Conservation (phyloP, 1,284 basidiomycete species). For the Farysia itapuensis region DNA sequence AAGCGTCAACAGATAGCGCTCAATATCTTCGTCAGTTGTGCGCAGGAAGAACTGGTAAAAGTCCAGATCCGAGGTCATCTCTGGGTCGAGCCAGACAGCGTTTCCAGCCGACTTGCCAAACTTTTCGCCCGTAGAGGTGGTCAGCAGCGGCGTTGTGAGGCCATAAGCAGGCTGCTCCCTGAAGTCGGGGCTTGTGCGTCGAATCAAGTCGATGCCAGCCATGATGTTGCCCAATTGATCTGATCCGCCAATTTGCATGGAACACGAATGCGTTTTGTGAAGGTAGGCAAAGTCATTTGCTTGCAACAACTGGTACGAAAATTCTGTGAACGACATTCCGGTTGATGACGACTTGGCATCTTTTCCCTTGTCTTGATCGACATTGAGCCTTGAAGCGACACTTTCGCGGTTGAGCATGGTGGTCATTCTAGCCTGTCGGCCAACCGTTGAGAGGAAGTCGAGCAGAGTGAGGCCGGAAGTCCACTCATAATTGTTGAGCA, state of each 20-base stretch:
- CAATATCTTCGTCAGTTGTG: slow-evolving; percentile 78
- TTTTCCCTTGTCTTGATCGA: neutral
- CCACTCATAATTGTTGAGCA: slow-evolving; percentile 84
- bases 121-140: slow-evolving; percentile 85
- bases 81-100: slow-evolving; percentile 72
- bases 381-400: slow-evolving; percentile 64
- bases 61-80: slow-evolving; percentile 36
- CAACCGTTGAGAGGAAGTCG: slow-evolving; percentile 81
- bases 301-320: slow-evolving; percentile 94
- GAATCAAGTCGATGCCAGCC: slow-evolving; percentile 85
- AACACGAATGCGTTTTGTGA: slow-evolving; percentile 70
- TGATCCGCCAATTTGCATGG: slow-evolving; percentile 88
- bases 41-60: slow-evolving; percentile 80
- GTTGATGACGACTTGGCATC: neutral
- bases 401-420: slow-evolving; percentile 90
- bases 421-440: slow-evolving; percentile 78
- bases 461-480: slow-evolving; percentile 73
- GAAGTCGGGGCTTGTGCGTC: slow-evolving; percentile 61
- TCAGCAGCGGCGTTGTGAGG: slow-evolving; percentile 89
- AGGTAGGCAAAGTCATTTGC: slow-evolving; percentile 90
- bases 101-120: slow-evolving; percentile 98
- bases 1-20: slow-evolving; percentile 77
- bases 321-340: slow-evolving; percentile 93
- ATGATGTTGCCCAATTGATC: slow-evolving; percentile 99
- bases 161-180: slow-evolving; percentile 69